phyloP scores from a whole-genome alignment of 331 rosid species.

The Ulmus americana region DNA sequence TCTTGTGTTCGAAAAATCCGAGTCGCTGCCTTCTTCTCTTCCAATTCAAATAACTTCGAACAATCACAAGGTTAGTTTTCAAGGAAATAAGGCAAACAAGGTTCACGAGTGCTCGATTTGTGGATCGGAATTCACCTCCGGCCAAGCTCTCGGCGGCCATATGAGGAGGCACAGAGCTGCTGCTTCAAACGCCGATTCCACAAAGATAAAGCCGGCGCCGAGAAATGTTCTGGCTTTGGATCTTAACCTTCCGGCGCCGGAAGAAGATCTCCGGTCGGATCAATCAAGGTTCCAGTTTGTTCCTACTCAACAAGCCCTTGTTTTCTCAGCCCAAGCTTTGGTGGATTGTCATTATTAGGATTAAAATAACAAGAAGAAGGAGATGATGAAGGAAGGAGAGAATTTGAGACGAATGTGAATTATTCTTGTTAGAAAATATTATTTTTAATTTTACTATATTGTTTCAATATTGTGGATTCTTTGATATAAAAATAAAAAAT shows the following conservation, averaged over 20 bases:
- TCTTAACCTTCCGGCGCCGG: slow-evolving; percentile 94
- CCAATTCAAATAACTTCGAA: no score
- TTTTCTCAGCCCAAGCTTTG: slow-evolving; percentile 57
- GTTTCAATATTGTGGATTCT: slow-evolving; percentile 26
- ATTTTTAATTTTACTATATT: slow-evolving; percentile 11
- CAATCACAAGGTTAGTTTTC: background rate
- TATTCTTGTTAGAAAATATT: slow-evolving; percentile 40
- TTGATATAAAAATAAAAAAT: background rate
- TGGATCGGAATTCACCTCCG: slow-evolving; percentile 72
- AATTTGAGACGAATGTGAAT: slow-evolving; percentile 49
- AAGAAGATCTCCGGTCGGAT: slow-evolving; percentile 45
- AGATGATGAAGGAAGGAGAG: slow-evolving; percentile 2
- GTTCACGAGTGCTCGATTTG: slow-evolving; percentile 86
- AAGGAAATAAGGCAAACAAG: slow-evolving; percentile 35
- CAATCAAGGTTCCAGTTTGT: slow-evolving; percentile 42
- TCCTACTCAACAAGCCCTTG: slow-evolving; percentile 37
- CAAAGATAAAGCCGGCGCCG: slow-evolving; percentile 13
- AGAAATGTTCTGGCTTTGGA: slow-evolving; percentile 55
- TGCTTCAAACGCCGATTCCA: slow-evolving; percentile 3
- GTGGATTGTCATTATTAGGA: slow-evolving; percentile 82
- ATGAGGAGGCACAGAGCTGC: slow-evolving; percentile 81
- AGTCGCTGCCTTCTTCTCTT: background rate
- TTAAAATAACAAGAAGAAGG: slow-evolving; percentile 7
- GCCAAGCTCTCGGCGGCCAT: slow-evolving; percentile 93
- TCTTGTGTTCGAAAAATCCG: slow-evolving; percentile 4